A percentile compares a stretch with the other conserved stretches of the same genome.
Evolutionary conservation across 2,329 filamentous ascomycete species (phyloP).

Genomic region (Fusarium ambrosium): DNA sequence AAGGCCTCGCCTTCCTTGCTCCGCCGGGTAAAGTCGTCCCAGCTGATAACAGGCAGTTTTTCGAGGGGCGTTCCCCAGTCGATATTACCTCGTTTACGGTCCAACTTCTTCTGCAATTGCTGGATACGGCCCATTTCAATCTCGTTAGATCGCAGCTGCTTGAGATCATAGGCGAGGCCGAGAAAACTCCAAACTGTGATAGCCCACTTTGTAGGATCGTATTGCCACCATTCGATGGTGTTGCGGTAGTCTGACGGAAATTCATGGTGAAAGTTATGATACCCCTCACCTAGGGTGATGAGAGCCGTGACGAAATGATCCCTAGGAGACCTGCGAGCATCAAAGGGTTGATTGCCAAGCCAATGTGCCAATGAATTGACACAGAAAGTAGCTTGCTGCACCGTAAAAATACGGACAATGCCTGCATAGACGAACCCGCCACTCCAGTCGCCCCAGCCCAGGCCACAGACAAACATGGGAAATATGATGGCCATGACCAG

Average conservation of each 20-base stretch:
- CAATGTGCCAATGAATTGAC: conserved; percentile 89
- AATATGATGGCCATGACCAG: conserved; percentile 82
- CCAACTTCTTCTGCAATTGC: conserved; percentile 92
- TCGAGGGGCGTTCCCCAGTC: conserved; percentile 91
- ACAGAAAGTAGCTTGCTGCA: conserved; percentile 93
- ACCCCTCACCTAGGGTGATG: conserved; percentile 88
- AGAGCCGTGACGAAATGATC: conserved; percentile 89
- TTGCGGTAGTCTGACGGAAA: conserved; percentile 80
- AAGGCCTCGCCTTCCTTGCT: conserved; percentile 82
- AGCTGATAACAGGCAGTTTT: conserved; percentile 86
- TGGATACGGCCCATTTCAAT: conserved; percentile 93
- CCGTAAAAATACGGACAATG: conserved; percentile 88
- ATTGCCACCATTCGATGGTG: conserved; percentile 90
- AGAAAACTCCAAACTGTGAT: conserved; percentile 89
- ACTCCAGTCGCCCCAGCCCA: conserved; percentile 84
- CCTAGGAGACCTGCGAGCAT: conserved; percentile 91
- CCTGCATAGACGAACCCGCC: conserved; percentile 89
- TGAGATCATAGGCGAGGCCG: conserved; percentile 87
- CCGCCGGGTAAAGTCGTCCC: conserved; percentile 87
- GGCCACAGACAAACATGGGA: conserved; percentile 80
- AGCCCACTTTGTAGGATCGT: conserved; percentile 91
- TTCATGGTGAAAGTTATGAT: conserved; percentile 85
- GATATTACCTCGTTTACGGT: conserved; percentile 84
- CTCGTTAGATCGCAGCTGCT: conserved; percentile 92
- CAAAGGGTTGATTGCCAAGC: conserved; percentile 70